phyloP scores from a whole-genome alignment of 208 protist genomes.

The Leishmania turanica region DNA sequence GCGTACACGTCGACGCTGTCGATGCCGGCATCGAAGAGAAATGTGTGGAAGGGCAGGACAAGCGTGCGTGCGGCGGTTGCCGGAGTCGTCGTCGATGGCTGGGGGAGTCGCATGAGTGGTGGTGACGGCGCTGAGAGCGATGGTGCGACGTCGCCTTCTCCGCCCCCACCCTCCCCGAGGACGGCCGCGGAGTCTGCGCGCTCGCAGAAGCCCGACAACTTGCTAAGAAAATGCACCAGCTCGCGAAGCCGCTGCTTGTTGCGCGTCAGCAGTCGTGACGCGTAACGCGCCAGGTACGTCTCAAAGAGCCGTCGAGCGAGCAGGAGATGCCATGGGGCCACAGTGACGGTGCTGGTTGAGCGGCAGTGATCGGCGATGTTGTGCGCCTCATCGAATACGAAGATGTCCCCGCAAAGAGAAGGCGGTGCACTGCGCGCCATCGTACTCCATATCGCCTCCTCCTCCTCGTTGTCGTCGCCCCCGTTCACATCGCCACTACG shows the following conservation, averaged over 20 bases:
- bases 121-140: background rate
- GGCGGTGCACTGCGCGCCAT: conserved; percentile 35
- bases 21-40: conserved; percentile 78
- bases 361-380: conserved; percentile 95
- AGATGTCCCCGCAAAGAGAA: conserved; percentile 74
- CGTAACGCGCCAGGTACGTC: conserved; percentile 76
- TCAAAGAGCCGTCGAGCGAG: conserved; percentile 47
- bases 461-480: background rate
- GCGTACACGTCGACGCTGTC: conserved; percentile 75
- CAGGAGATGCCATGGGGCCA: conserved; percentile 51
- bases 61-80: background rate
- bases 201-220: conserved; percentile 19
- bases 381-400: conserved; percentile 97
- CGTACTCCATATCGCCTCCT: conserved; percentile 20
- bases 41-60: conserved; percentile 42
- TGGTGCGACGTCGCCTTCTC: background rate
- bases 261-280: conserved; percentile 72
- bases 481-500: background rate
- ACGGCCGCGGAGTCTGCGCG: background rate
- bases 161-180: background rate
- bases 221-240: conserved; percentile 66
- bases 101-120: background rate
- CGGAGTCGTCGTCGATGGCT: background rate
- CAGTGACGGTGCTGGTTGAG: conserved; percentile 55
- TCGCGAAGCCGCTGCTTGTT: conserved; percentile 92